A percentile compares a stretch with the other conserved stretches of the same genome.
Conservation (phyloP, 2,329 filamentous ascomycete species). For the Pseudocercospora cruenta region DNA sequence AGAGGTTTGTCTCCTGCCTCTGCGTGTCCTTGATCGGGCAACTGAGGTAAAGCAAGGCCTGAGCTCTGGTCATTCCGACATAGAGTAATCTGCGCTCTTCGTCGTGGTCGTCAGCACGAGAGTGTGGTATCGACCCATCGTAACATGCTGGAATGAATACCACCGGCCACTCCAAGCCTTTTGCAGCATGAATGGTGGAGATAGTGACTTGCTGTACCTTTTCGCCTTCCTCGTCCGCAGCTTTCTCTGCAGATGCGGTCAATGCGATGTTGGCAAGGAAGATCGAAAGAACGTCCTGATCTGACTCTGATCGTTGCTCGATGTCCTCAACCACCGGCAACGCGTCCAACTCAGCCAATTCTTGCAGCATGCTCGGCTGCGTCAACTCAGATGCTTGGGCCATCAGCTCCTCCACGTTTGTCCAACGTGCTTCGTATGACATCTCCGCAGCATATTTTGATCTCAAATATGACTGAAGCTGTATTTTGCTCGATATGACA, state of each 20-base stretch:
- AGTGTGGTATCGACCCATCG: conserved; percentile 87
- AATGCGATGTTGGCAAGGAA: conserved; percentile 91
- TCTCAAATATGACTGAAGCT: conserved; percentile 74
- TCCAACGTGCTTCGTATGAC: conserved; percentile 73
- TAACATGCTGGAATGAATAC: conserved; percentile 92
- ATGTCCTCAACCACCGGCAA: conserved; percentile 69
- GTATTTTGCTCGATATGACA: conserved; percentile 65
- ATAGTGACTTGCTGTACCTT: conserved; percentile 73
- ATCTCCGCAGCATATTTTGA: conserved; percentile 69
- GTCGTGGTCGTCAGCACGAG: conserved; percentile 78
- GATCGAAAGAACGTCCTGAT: conserved; percentile 69
- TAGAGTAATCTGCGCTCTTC: conserved; percentile 90
- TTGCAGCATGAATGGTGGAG: conserved; percentile 94
- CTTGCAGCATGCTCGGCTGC: conserved; percentile 30
- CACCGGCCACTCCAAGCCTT: conserved; percentile 93
- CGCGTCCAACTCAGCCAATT: conserved; percentile 51
- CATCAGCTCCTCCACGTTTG: conserved; percentile 87
- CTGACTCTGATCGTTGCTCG: conserved; percentile 59
- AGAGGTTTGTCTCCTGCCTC: conserved; percentile 65
- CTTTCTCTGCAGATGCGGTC: conserved; percentile 74
- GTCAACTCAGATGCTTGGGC: conserved; percentile 74
- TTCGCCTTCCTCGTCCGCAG: conserved; percentile 61
- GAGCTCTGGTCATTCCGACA: conserved; percentile 93
- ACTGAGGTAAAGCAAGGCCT: conserved; percentile 83
- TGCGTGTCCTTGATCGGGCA: conserved; percentile 71